phyloP scores from a whole-genome alignment of 2,329 filamentous ascomycete species.

The Chrysosporium keratinophilum region DNA sequence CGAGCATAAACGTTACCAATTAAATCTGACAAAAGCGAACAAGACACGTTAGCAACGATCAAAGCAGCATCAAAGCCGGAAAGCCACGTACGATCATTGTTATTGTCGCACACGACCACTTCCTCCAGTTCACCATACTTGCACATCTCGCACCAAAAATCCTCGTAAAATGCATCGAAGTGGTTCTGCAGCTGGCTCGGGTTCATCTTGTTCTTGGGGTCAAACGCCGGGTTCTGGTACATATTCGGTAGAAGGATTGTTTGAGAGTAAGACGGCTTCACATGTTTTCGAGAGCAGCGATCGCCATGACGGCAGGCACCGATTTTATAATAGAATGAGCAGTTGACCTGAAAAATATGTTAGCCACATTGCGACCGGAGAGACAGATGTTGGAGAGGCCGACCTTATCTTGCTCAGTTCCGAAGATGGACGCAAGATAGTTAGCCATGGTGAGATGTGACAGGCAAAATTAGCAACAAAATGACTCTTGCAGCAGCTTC shows the following conservation, averaged over 20 bases:
- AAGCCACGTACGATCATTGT: constrained; percentile 71
- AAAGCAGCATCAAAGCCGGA: constrained; percentile 4
- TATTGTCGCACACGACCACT: constrained; percentile 97
- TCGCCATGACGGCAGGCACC: constrained; percentile 97
- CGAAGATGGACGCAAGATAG: constrained; percentile 98
- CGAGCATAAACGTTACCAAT: constrained; percentile 99
- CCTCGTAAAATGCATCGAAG: constrained; percentile 99
- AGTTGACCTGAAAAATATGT: constrained; percentile 57
- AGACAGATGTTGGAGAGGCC: not conserved
- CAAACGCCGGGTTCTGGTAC: constrained; percentile 97
- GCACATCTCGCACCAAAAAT: constrained; percentile 99
- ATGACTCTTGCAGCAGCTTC: not conserved
- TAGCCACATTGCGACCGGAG: constrained; percentile 7
- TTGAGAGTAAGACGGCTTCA: constrained; percentile 96
- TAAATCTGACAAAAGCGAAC: constrained; percentile 49
- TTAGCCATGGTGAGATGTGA: constrained; percentile 61
- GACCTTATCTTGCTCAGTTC: constrained; percentile 91
- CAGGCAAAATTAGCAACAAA: not conserved
- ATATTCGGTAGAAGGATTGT: constrained; percentile 97
- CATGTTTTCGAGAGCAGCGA: constrained; percentile 94
- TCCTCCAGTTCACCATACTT: constrained; percentile 97
- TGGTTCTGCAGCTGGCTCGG: constrained; percentile 92
- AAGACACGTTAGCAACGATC: not conserved
- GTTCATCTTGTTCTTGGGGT: constrained; percentile 95
- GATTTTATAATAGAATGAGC: constrained; percentile 99